Percentiles rank a stretch among this genome's conserved stretches.
phyloP scores from a whole-genome alignment of 2,329 filamentous ascomycete species.

The Colletotrichum sp. region DNA sequence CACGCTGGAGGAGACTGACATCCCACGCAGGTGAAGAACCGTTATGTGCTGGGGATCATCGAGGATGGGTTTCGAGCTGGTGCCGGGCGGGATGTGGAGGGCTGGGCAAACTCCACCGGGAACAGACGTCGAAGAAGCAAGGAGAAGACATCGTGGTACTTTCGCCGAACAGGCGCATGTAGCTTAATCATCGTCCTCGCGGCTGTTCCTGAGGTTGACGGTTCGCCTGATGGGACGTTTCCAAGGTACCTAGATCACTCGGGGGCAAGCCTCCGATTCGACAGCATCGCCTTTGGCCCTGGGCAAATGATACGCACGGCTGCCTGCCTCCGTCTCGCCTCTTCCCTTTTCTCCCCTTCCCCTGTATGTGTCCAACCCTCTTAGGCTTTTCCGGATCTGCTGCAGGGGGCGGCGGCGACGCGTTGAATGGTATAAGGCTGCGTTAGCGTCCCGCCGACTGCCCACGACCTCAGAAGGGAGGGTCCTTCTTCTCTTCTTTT shows the following conservation, averaged over 20 bases:
- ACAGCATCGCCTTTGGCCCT: neutral
- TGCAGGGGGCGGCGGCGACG: neutral
- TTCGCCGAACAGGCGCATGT: neutral
- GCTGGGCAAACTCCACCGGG: neutral
- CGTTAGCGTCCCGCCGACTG: neutral
- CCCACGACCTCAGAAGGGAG: neutral
- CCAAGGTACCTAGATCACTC: neutral
- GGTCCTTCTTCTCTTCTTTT: neutral
- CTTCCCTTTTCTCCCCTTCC: neutral
- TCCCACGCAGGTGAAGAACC: neutral
- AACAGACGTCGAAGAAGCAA: neutral
- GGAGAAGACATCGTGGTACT: neutral
- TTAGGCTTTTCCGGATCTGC: neutral
- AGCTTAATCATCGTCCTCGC: neutral
- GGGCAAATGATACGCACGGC: neutral
- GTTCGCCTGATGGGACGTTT: constrained; percentile 2
- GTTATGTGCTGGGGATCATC: neutral
- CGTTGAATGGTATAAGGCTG: constrained; percentile 9
- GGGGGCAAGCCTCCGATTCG: neutral
- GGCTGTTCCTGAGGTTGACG: neutral
- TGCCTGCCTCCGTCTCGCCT: neutral
- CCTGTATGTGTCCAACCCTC: neutral
- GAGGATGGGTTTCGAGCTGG: neutral
- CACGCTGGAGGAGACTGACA: neutral
- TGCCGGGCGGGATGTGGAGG: neutral